Base-by-base conservation (phyloP, 352 stramenopile species). In the Phytophthora vignae region DNA sequence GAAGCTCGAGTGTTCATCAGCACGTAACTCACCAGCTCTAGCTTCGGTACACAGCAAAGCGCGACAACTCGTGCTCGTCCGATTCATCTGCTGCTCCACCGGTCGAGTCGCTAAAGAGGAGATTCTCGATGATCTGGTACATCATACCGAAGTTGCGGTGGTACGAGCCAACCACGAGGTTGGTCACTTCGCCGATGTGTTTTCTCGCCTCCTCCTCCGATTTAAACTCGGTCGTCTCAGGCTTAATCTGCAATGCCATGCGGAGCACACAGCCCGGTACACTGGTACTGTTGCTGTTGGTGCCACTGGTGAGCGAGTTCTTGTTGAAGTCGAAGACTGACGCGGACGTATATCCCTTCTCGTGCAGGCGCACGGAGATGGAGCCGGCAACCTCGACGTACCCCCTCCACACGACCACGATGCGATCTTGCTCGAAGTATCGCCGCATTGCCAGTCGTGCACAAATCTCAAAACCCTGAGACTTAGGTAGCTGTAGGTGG, bases 161-260 rank as follows among this genome's bases (percentile, higher is more conserved):
- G 54, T 88, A 90, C 31, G 80, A 79, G 27, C 70, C 70, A 15
- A 90, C 69, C 27, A 90, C 76, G 0, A 84, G 65, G 29, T 87
- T 76, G 8, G 80, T 83, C 50, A 90, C 65, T 66, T 81, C 79
- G 19, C 80, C 80, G 7, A 84, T 67, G 49, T 78, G 69, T 21
- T 67, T 64, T 17, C 19, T 60, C 17, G 36, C 40, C 25, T 77
- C 60, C 33, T 80, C 40, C 12, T 58, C 22, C 10, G 69, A 62
- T 3, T 53, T 61, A 8, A 74, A 63, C 21, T 66, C 52, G n/a
- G 64, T 57, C 67, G 69, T 71, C 36, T 79, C 73, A 22, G 73
- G 73, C 15, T 69, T 71, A 31, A 67, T 69, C 31, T 73, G 73
- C 1, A 75, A 38, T 14, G 62, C 68, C 57, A 76, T 56, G 9